These are phyloP conservation scores for Candida albicans DNA, from an alignment of 1,139 yeast genomes.

Conservation along the genomic window DNA sequence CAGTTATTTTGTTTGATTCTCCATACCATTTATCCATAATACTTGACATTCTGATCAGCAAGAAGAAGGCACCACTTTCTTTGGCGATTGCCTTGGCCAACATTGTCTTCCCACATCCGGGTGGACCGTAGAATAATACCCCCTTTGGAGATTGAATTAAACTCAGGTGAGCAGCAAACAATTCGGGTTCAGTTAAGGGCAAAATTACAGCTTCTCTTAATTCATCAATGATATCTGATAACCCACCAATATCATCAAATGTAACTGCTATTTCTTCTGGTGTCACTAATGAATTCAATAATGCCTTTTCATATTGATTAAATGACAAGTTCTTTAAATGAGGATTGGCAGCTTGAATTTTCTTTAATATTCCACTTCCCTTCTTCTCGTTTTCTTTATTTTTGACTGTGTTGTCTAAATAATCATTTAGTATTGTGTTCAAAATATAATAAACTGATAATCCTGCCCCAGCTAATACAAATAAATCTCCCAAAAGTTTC, in stretches of 20 bases:
- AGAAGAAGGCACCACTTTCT: constrained; percentile 89
- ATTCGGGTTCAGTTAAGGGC: constrained; percentile 76
- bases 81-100: constrained; percentile 92
- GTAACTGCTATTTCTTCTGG: constrained; percentile 79
- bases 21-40: constrained; percentile 99
- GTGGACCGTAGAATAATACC: constrained; percentile 90
- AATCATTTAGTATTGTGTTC: constrained; percentile 56
- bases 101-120: constrained; percentile 98
- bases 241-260: constrained; percentile 85
- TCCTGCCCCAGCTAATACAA: constrained; percentile 80
- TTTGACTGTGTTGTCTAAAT: constrained; percentile 48
- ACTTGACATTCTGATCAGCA: constrained; percentile 90
- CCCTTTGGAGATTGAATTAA: constrained; percentile 91
- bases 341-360: constrained; percentile 60
- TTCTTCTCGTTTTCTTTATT: constrained; percentile 67
- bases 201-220: constrained; percentile 83
- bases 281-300: constrained; percentile 75
- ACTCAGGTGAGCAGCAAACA: constrained; percentile 61
- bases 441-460: constrained; percentile 73
- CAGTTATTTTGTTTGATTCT: constrained; percentile 90
- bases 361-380: constrained; percentile 62
- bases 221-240: constrained; percentile 79
- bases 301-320: constrained; percentile 74
- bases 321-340: constrained; percentile 54
- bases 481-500: constrained; percentile 62